Percentiles rank a stretch among this genome's conserved stretches.
Conservation (phyloP, 495 filamentous ascomycete genomes). For the Penicillium cinerascens region DNA sequence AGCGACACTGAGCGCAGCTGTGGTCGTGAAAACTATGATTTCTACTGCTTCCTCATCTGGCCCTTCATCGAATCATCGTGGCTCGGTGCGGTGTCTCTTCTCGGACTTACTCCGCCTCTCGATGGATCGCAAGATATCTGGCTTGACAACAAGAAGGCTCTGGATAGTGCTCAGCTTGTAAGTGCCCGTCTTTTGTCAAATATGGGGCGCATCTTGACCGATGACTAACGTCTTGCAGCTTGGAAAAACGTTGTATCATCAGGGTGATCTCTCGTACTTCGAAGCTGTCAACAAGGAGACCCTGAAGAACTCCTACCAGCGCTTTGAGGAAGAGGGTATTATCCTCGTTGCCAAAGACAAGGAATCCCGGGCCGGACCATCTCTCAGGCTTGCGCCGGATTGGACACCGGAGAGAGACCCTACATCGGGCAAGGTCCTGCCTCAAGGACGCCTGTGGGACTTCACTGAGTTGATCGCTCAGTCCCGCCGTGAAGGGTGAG, state of each 20-base stretch:
- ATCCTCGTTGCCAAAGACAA: constrained; percentile 66
- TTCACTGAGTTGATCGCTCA: constrained; percentile 85
- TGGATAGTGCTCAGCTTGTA: constrained; percentile 80
- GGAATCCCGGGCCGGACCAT: constrained; percentile 49
- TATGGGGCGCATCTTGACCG: neutral
- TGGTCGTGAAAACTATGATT: constrained; percentile 92
- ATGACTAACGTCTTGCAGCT: constrained; percentile 50
- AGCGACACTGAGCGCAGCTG: constrained; percentile 67
- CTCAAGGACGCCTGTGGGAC: constrained; percentile 77
- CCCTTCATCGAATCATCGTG: constrained; percentile 92
- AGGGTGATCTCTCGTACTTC: constrained; percentile 94
- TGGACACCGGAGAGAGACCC: constrained; percentile 72
- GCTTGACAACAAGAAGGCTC: constrained; percentile 73
- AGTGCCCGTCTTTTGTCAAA: constrained; percentile 16
- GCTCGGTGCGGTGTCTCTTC: constrained; percentile 82
- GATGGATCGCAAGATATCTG: constrained; percentile 60
- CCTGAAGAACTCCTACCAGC: constrained; percentile 84
- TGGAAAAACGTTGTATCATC: constrained; percentile 95
- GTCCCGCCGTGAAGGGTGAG: constrained; percentile 75
- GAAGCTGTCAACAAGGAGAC: constrained; percentile 98
- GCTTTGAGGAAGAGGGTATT: constrained; percentile 89
- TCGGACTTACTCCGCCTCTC: constrained; percentile 75
- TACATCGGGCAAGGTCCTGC: constrained; percentile 55
- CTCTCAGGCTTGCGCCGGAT: constrained; percentile 65
- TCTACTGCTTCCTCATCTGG: constrained; percentile 98